Conservation (phyloP, 106 monocot genomes). For the Gastrodia elata region DNA sequence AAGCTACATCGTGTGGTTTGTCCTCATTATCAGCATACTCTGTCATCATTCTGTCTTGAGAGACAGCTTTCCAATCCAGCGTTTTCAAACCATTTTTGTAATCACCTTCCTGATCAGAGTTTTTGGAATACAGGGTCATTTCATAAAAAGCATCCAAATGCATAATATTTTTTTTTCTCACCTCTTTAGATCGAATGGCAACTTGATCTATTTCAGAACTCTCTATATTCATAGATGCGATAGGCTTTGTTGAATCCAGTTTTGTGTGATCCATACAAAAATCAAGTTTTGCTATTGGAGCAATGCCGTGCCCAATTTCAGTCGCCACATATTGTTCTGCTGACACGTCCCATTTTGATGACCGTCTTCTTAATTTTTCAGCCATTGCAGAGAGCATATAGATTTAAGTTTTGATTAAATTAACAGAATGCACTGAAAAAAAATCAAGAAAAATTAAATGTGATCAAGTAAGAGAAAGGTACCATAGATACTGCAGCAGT, state of each 20-base stretch:
- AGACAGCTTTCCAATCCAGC: conserved; percentile 4
- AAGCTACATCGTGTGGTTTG: conserved; percentile 2
- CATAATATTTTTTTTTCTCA: neutral
- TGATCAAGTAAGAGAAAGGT: neutral
- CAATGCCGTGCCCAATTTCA: conserved; percentile 4
- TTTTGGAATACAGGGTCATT: neutral
- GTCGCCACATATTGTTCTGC: conserved; percentile 16
- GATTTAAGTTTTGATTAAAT: neutral
- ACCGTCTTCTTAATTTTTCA: conserved; percentile 26
- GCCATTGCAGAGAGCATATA: conserved; percentile 14
- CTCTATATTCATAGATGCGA: neutral
- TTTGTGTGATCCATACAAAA: neutral
- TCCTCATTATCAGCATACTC: conserved; percentile 9
- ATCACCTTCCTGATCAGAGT: conserved; percentile 4
- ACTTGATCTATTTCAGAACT: conserved; percentile 1
- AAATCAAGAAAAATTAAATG: neutral
- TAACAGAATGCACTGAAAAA: conserved; percentile 11
- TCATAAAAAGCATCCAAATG: conserved; percentile 2
- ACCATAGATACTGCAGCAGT: no score
- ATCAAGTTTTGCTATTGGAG: conserved; percentile 13
- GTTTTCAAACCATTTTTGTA: conserved; percentile 9
- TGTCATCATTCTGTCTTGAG: neutral
- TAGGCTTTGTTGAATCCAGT: conserved; percentile 7
- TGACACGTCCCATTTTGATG: conserved; percentile 37
- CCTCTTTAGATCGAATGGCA: neutral